These are phyloP conservation scores for Trichoderma sp. DNA, from an alignment of 2,329 filamentous ascomycete genomes.

Conservation along the genomic window DNA sequence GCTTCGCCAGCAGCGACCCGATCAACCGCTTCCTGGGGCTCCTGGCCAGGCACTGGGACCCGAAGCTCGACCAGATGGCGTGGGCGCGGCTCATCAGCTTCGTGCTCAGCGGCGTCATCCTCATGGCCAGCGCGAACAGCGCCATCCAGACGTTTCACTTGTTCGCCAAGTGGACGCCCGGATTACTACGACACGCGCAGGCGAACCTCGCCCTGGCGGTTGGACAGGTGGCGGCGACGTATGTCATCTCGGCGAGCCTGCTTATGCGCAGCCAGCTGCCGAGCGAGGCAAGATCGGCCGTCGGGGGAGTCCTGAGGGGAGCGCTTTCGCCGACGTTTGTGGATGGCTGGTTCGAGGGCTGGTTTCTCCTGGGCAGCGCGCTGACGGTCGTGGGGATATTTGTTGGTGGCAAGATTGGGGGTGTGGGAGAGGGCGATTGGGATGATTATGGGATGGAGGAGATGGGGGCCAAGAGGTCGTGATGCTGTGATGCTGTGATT, in stretches of 20 bases:
- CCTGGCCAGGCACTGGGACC: constrained; percentile 79
- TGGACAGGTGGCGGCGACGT: constrained; percentile 77
- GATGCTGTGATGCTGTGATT: background rate
- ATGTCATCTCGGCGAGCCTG: constrained; percentile 77
- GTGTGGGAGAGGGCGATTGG: constrained; percentile 52
- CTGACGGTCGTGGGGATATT: constrained; percentile 70
- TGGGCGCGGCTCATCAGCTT: constrained; percentile 87
- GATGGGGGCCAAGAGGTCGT: constrained; percentile 65
- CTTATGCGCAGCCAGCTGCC: constrained; percentile 77
- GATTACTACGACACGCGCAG: constrained; percentile 68
- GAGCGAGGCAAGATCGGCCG: constrained; percentile 69
- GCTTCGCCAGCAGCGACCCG: constrained; percentile 70
- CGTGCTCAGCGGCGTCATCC: constrained; percentile 75
- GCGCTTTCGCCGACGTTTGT: constrained; percentile 66
- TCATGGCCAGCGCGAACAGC: constrained; percentile 75
- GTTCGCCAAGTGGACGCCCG: constrained; percentile 71
- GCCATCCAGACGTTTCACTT: constrained; percentile 83
- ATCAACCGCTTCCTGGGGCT: constrained; percentile 80
- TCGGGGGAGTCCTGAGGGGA: constrained; percentile 73
- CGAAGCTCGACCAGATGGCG: constrained; percentile 73
- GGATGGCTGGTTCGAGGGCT: constrained; percentile 81
- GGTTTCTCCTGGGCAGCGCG: constrained; percentile 70
- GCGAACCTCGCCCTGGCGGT: constrained; percentile 77
- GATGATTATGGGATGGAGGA: constrained; percentile 63
- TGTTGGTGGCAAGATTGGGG: constrained; percentile 60